A percentile compares a stretch with the other conserved stretches of the same genome.
Conservation (phyloP, 1,139 yeast species). For the Sugiyamaella sp. region DNA sequence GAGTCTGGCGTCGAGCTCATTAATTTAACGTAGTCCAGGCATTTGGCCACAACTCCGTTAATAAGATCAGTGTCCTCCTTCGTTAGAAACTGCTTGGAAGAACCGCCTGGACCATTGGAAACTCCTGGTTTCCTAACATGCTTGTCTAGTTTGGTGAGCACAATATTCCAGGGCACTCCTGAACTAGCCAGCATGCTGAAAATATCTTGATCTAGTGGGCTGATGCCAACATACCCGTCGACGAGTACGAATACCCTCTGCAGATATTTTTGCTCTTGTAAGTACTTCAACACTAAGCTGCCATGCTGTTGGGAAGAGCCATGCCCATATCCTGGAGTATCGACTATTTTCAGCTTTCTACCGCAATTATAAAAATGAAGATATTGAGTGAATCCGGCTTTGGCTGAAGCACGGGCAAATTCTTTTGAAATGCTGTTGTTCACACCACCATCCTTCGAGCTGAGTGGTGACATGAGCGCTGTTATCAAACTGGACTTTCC, state of each 20-base stretch:
- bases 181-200: conserved; percentile 52
- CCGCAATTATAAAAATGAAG: conserved; percentile 73
- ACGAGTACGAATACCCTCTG: conserved; percentile 63
- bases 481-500: conserved; percentile 83
- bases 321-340: conserved; percentile 87
- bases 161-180: conserved; percentile 72
- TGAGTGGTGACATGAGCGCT: conserved; percentile 40
- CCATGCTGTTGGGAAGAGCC: conserved; percentile 69
- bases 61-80: conserved; percentile 24
- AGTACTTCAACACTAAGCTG: conserved; percentile 61
- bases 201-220: conserved; percentile 56
- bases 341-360: conserved; percentile 64
- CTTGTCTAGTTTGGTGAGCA: conserved; percentile 75
- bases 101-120: background rate
- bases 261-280: conserved; percentile 55
- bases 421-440: conserved; percentile 43
- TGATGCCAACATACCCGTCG: conserved; percentile 60
- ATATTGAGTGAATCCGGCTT: conserved; percentile 78
- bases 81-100: conserved; percentile 19
- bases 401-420: conserved; percentile 58
- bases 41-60: conserved; percentile 19
- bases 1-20: conserved; percentile 20
- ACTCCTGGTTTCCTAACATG: conserved; percentile 24
- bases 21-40: conserved; percentile 15
- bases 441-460: conserved; percentile 34